phyloP scores from a whole-genome alignment of 169 alveolate genomes.

The Plasmodium blacklocki region DNA sequence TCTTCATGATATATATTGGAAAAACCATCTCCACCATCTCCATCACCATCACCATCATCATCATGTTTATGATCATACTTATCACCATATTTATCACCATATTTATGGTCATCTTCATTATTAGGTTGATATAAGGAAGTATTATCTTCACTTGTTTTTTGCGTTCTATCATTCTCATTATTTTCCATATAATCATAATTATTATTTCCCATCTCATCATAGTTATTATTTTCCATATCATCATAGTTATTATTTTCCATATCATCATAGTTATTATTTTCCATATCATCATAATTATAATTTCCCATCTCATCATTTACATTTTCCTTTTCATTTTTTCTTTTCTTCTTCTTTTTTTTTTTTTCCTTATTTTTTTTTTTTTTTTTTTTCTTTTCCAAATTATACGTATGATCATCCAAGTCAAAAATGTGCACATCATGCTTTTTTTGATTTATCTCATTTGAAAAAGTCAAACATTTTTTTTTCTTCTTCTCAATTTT shows the following conservation, averaged over 20 bases:
- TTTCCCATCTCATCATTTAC: not conserved
- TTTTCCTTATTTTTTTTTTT: slow-evolving; percentile 5
- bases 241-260: not conserved
- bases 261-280: not conserved
- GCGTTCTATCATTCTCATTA: not conserved
- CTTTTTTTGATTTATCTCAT: too few species aligned
- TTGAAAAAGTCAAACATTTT: too few species aligned
- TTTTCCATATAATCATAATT: not conserved
- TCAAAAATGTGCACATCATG: not conserved
- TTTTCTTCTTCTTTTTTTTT: not conserved
- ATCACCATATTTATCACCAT: not conserved
- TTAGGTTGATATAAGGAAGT: not conserved
- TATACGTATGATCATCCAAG: not conserved
- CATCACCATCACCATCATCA: too few species aligned
- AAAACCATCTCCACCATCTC: too few species aligned
- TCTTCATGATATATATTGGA: too few species aligned
- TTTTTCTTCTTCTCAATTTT: slow-evolving; percentile 58
- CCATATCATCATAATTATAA: not conserved
- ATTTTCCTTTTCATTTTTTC: not conserved
- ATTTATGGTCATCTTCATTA: not conserved
- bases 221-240: not conserved
- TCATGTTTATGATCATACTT: too few species aligned
- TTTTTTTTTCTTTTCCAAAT: slow-evolving; percentile 8
- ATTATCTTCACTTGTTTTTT: not conserved
- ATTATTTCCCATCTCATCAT: not conserved